Conservation (phyloP, 495 filamentous ascomycete genomes). For the Baudoinia panamericana region DNA sequence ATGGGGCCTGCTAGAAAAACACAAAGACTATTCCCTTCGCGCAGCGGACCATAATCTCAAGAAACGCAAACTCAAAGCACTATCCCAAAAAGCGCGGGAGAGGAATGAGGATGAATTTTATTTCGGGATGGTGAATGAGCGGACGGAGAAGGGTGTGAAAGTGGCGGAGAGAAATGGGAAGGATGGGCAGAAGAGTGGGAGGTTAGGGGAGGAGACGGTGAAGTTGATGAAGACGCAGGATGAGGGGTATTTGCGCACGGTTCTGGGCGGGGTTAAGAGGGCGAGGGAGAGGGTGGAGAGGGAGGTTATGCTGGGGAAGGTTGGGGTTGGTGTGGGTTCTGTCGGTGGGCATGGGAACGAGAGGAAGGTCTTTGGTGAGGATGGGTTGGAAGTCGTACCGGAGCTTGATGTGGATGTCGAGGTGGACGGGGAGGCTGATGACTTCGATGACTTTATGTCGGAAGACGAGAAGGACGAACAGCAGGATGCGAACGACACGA, state of each 20-base stretch:
- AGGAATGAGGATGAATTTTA: slow-evolving; percentile 96
- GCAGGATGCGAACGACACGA: slow-evolving; percentile 16
- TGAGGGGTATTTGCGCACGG: slow-evolving; percentile 67
- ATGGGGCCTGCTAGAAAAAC: slow-evolving; percentile 80
- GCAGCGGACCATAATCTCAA: slow-evolving; percentile 80
- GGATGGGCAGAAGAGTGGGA: slow-evolving; percentile 4
- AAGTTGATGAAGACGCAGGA: slow-evolving; percentile 94
- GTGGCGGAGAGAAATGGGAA: slow-evolving; percentile 26
- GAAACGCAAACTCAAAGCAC: slow-evolving; percentile 60
- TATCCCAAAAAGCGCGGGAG: slow-evolving; percentile 68
- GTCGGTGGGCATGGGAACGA: slow-evolving; percentile 25
- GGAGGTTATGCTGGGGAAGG: slow-evolving; percentile 31
- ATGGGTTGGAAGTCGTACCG: slow-evolving; percentile 14
- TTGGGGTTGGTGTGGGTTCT: slow-evolving; percentile 27
- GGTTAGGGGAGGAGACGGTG: slow-evolving; percentile 56
- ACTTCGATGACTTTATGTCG: slow-evolving; percentile 28
- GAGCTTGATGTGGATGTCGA: slow-evolving; percentile 23
- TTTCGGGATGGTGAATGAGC: slow-evolving; percentile 69
- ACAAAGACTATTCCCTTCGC: slow-evolving; percentile 89
- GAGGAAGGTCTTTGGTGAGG: slow-evolving; percentile 22
- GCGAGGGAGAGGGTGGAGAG: slow-evolving; percentile 47
- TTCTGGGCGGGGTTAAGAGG: slow-evolving; percentile 44
- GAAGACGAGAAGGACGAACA: slow-evolving; percentile 22
- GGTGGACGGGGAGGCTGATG: slow-evolving; percentile 37
- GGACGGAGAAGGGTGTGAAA: slow-evolving; percentile 50